Conservation (phyloP, 2,329 filamentous ascomycete species). For the Trichoderma sp. region DNA sequence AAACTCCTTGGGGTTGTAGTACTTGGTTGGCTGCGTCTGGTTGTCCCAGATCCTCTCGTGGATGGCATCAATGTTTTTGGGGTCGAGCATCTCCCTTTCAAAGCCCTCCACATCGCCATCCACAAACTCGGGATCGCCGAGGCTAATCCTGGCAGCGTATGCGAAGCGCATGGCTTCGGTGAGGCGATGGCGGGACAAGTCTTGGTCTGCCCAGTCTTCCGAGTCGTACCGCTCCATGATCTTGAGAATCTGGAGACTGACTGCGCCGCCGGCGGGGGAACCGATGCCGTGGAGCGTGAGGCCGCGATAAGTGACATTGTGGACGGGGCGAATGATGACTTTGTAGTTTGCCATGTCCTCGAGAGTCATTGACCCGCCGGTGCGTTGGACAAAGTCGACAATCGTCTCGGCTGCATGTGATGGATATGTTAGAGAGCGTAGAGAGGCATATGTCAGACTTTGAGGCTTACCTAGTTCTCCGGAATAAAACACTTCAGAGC, state of each 20-base stretch:
- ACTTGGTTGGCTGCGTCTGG: constrained; percentile 65
- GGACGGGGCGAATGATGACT: constrained; percentile 60
- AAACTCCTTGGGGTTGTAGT: constrained; percentile 67
- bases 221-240: constrained; percentile 72
- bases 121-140: constrained; percentile 81
- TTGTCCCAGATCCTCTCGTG: constrained; percentile 67
- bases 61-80: constrained; percentile 56
- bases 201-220: constrained; percentile 51
- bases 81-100: constrained; percentile 65
- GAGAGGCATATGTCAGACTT: neutral
- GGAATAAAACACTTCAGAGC: constrained; percentile 70
- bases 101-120: constrained; percentile 54
- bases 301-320: constrained; percentile 64
- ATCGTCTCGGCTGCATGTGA: constrained; percentile 64
- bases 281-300: constrained; percentile 67
- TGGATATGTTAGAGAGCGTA: constrained; percentile 18
- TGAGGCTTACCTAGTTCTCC: constrained; percentile 55
- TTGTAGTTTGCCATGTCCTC: constrained; percentile 73
- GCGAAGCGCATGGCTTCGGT: constrained; percentile 88
- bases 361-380: constrained; percentile 82
- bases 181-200: constrained; percentile 75
- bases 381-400: constrained; percentile 62
- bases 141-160: constrained; percentile 72
- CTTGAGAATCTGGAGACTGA: constrained; percentile 74
- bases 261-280: constrained; percentile 74